phyloP scores from a whole-genome alignment of 2,329 filamentous ascomycete genomes.

The Diaporthe citriasiana region DNA sequence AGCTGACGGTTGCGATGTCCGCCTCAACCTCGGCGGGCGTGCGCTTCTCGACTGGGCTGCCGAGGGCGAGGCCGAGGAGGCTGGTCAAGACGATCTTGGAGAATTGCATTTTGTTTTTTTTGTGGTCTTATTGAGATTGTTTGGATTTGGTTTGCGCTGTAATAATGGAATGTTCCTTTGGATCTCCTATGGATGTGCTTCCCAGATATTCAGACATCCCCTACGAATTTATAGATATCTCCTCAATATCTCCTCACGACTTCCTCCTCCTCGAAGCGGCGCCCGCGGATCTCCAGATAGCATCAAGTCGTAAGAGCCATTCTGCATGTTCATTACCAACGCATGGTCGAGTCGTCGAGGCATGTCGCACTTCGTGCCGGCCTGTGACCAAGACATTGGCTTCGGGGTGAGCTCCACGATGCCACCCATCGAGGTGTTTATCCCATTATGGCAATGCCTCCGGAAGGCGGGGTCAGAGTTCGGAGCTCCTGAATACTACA shows the following conservation, averaged over 20 bases:
- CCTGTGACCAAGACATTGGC: slow-evolving; percentile 26
- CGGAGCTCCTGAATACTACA: background rate
- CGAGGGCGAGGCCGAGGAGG: slow-evolving; percentile 35
- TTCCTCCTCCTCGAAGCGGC: background rate
- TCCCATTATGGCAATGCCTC: slow-evolving; percentile 23
- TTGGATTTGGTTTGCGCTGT: background rate
- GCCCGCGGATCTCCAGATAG: slow-evolving; percentile 10
- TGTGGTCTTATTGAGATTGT: background rate
- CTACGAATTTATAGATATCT: slow-evolving; percentile 22
- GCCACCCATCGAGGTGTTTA: slow-evolving; percentile 16
- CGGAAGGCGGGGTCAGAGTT: slow-evolving; percentile 21
- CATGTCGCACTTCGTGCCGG: slow-evolving; percentile 7
- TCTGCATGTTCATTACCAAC: background rate
- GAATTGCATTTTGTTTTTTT: slow-evolving; percentile 32
- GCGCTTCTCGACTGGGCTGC: slow-evolving; percentile 30
- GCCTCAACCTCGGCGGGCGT: slow-evolving; percentile 31
- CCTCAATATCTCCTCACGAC: background rate
- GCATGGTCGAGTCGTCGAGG: slow-evolving; percentile 24
- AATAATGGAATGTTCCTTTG: background rate
- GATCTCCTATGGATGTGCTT: too few relatives aligned
- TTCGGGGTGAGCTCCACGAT: slow-evolving; percentile 13
- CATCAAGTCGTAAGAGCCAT: background rate
- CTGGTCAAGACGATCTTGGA: slow-evolving; percentile 33
- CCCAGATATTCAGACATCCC: background rate
- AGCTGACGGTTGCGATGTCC: slow-evolving; percentile 32